A percentile compares a stretch with the other conserved stretches of the same genome.
Evolutionary conservation across 257 asterid genomes (phyloP).

Genomic region (Solanum okadae): DNA sequence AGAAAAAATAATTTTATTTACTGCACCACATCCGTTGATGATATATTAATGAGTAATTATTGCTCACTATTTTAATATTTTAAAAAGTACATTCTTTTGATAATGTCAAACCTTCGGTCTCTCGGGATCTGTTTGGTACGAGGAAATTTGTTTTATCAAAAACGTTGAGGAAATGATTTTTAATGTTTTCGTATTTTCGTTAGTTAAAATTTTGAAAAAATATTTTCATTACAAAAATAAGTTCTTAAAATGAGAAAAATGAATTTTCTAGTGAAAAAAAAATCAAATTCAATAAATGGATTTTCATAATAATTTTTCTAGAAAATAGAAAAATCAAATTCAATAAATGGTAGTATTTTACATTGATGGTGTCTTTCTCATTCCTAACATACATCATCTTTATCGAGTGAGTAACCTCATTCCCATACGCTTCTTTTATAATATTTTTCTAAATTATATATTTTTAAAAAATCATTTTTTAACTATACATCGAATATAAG

Average conservation of each 20-base stretch:
- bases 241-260: not conserved
- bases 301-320: too few species aligned
- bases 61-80: not conserved
- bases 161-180: not conserved
- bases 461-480: too few species aligned
- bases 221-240: too few species aligned
- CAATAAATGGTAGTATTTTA: not conserved
- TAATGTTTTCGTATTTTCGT: not conserved
- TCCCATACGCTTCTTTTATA: too few species aligned
- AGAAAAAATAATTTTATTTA: too few species aligned
- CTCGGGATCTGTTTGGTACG: not conserved
- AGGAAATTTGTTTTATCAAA: not conserved
- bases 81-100: not conserved
- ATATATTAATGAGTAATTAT: too few species aligned
- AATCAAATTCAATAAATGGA: not conserved
- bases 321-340: too few species aligned
- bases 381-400: too few species aligned
- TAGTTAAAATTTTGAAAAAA: not conserved
- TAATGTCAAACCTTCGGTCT: not conserved
- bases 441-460: too few species aligned
- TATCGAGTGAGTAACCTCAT: not conserved
- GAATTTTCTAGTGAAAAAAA: not conserved
- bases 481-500: too few species aligned
- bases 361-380: not conserved
- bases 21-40: rapidly evolving